Conservation (phyloP, 805 yeast species). For the Ogataea kodamae region DNA sequence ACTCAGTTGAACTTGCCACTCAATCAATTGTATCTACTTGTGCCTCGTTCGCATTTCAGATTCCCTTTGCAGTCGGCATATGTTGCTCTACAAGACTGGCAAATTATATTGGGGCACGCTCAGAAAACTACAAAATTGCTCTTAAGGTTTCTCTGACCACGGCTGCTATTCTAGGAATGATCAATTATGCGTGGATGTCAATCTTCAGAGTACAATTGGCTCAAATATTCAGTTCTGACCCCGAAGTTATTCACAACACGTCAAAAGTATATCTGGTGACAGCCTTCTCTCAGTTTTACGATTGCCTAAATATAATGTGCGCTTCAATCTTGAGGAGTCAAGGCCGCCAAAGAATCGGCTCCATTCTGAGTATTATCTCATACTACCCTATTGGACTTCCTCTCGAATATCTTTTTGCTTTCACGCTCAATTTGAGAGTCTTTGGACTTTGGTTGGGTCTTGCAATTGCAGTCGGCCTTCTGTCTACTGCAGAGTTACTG, state of each 20-base stretch:
- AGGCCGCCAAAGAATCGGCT: slow-evolving; percentile 66
- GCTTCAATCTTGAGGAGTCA: slow-evolving; percentile 80
- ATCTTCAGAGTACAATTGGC: slow-evolving; percentile 43
- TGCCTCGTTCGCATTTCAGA: slow-evolving; percentile 48
- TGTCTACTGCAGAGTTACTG: slow-evolving; percentile 39
- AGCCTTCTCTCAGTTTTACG: slow-evolving; percentile 67
- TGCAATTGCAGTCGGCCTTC: slow-evolving; percentile 42
- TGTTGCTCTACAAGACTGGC: slow-evolving; percentile 58
- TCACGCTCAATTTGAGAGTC: slow-evolving; percentile 46
- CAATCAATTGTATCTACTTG: slow-evolving; percentile 46
- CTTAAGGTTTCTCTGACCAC: slow-evolving; percentile 37
- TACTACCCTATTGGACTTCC: slow-evolving; percentile 66
- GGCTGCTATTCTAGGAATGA: slow-evolving; percentile 35
- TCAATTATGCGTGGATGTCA: slow-evolving; percentile 46
- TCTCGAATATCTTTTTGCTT: slow-evolving; percentile 50
- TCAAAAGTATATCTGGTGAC: slow-evolving; percentile 54
- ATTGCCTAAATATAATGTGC: slow-evolving; percentile 64
- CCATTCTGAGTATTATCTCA: slow-evolving; percentile 51
- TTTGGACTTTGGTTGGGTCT: slow-evolving; percentile 66
- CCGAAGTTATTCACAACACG: slow-evolving; percentile 50
- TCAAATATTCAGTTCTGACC: slow-evolving; percentile 57
- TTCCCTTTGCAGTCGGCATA: slow-evolving; percentile 57
- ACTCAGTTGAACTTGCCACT: slow-evolving; percentile 47
- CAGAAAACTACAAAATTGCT: slow-evolving; percentile 33
- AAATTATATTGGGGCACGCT: slow-evolving; percentile 45